Conservation (phyloP, 164 flowering plant genomes). For the Hamamelis virginiana region DNA sequence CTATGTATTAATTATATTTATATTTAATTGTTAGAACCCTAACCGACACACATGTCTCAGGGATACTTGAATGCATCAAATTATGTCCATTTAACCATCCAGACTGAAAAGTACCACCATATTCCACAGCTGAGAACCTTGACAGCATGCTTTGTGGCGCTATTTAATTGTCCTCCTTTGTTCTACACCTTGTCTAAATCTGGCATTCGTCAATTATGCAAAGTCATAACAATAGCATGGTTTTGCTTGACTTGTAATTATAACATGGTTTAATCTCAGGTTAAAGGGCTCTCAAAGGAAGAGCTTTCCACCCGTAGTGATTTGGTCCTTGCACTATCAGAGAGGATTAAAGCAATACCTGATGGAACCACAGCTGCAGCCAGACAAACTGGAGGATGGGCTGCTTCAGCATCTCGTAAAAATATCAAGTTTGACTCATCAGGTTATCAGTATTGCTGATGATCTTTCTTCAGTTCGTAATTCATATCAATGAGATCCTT, state of each 20-base stretch:
- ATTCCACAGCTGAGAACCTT: neutral
- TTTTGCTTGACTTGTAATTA: neutral
- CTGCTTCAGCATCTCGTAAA: slow-evolving; percentile 36
- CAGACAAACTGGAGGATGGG: slow-evolving; percentile 44
- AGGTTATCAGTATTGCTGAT: slow-evolving; percentile 23
- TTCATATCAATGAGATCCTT: neutral
- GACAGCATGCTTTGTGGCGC: neutral
- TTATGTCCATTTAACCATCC: neutral
- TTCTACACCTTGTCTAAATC: neutral
- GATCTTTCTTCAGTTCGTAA: neutral
- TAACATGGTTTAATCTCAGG: slow-evolving; percentile 29
- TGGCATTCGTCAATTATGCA: neutral
- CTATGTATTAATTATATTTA: too few species aligned
- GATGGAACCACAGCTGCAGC: slow-evolving; percentile 45
- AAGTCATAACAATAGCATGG: neutral
- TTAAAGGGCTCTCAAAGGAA: slow-evolving; percentile 53
- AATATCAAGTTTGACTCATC: slow-evolving; percentile 53
- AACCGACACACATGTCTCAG: too few species aligned
- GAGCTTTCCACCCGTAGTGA: slow-evolving; percentile 47
- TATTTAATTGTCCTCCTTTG: neutral
- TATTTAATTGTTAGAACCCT: too few species aligned
- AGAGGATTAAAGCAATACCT: slow-evolving; percentile 56
- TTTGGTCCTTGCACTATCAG: slow-evolving; percentile 45
- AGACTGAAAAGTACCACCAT: neutral
- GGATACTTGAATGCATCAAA: too few species aligned